Evolutionary conservation across 2,329 filamentous ascomycete genomes (phyloP), one percentile per base, ranked within the genome.

Genomic region (Ophiocordyceps unilateralis): DNA sequence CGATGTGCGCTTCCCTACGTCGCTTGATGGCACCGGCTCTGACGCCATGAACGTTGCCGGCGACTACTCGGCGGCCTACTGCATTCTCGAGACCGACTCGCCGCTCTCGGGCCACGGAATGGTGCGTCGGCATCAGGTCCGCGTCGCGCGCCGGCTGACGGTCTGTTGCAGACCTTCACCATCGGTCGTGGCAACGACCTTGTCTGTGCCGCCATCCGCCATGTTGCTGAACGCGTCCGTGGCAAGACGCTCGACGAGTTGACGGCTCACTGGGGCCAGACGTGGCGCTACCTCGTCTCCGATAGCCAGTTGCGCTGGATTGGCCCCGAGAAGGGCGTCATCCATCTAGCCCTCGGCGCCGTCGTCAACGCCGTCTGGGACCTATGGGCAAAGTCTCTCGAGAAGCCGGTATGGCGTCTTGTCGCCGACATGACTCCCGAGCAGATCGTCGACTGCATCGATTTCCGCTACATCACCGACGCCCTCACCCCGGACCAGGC

Each of bases 21-120:
- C 87, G 36, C 77, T 95, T 47, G 86, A 93, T 65, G 91, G 89
- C 67, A 93, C 86, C n/a, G 87, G 87, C 54, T 93, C 85, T 9
- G 88, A 95, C 74, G 88, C 86, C 55, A 95, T 94, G 88, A 94
- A 95, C 58, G 83, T 84, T 3, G 86, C 87, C 2, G 83, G 86
- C 47, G 86, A 94, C 63, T 94, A 94, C 65, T 93, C 86, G 1
- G 73, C 87, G 12, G 87, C 88, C n/a, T 95, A 94, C 69, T 93
- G 86, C 61, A 89, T 94, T 54, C 67, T 95, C 41, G 68, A 85
- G 57, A 94, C 87, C 0, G 81, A 93, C 58, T 80, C 81, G 1
- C 57, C 71, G 11, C 72, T 72, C 55, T 70, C 71, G 1, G 84
- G 84, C 14, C 83, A 91, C 56, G 83, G 84, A 55, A 89, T 89